Evolutionary conservation across 176 grass and related monocot species (phyloP), one percentile per base, ranked within the genome.

Genomic region (Zoysia japonica): DNA sequence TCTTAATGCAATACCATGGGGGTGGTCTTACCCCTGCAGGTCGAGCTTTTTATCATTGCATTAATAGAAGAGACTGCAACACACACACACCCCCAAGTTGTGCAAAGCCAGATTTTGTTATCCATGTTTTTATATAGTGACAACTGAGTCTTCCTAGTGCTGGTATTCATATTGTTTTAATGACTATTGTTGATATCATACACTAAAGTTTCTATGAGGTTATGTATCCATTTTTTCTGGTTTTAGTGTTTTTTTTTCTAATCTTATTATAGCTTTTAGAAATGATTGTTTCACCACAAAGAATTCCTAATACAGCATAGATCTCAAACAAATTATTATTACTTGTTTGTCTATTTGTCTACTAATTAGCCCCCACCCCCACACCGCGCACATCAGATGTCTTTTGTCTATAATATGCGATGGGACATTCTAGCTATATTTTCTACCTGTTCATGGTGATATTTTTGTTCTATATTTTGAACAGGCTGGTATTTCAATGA

Each of bases 401-500:
- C 17, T 68, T 69, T 62, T 70, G 47, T 73, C 37, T 70, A n/a
- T 37, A 68, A 67, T 70, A 77, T 28, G 62, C 50, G n/a, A 70
- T 17, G 8, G 13, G n/a, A 52, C 54, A 48, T 40, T 82, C 52
- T 15, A 38, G 39, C 4, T 15, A 45, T 55, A 46, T 69, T 38
- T 65, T 68, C 40, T 17, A 68, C 7, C 0, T 57, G 75, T 84
- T 84, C 11, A 79, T 75, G 70, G 74, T 13, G 43, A 13, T 14
- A 4, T 46, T 61, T 70, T 66, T 42, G 56, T 62, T 17, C 44
- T 20, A 70, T 72, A 51, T 78, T 65, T 78, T 76, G 62, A 69
- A 49, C 68, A 98, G 95, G 86, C 90, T 84, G 88, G 90, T 85
- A 73, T 94, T 87, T 86, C 64, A 15, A 98, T 98, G 90, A 76